Percentiles rank a stretch among this genome's conserved stretches.
Conservation (phyloP, 1,284 basidiomycete genomes). For the Lentinula novae-zelandiae region DNA sequence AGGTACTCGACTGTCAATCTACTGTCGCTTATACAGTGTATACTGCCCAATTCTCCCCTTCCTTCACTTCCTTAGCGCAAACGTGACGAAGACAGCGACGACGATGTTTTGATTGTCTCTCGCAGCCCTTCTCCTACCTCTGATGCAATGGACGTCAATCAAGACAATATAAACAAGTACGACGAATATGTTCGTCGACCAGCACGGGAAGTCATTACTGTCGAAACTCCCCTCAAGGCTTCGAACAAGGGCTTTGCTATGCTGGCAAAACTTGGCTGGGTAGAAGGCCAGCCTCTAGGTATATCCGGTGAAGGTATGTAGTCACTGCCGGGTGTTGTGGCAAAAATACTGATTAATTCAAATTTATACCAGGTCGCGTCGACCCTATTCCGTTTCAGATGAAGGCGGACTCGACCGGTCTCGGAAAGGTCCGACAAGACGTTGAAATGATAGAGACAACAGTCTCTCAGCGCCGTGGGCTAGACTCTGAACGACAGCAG, state of each 20-base stretch:
- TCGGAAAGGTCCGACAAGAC: constrained; percentile 75
- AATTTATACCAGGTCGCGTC: constrained; percentile 52
- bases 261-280: constrained; percentile 78
- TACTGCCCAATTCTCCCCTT: constrained; percentile 45
- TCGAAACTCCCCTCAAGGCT: constrained; percentile 73
- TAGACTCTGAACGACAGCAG: constrained; percentile 75
- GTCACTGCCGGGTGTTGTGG: constrained; percentile 9
- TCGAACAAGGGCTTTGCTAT: constrained; percentile 77
- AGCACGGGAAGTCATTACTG: constrained; percentile 63
- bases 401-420: constrained; percentile 71
- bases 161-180: constrained; percentile 43
- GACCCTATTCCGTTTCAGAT: constrained; percentile 79
- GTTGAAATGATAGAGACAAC: constrained; percentile 78
- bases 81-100: constrained; percentile 42
- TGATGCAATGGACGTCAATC: constrained; percentile 53
- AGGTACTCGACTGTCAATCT: constrained; percentile 66
- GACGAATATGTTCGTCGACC: constrained; percentile 56
- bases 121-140: constrained; percentile 60
- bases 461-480: constrained; percentile 69
- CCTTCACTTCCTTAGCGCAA: constrained; percentile 55
- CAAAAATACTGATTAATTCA: not conserved
- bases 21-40: constrained; percentile 31
- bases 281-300: constrained; percentile 72
- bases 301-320: constrained; percentile 64
- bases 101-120: constrained; percentile 66